These are phyloP conservation scores for Martiniozyma abietophila DNA, from an alignment of 805 yeast genomes.

Conservation along the genomic window DNA sequence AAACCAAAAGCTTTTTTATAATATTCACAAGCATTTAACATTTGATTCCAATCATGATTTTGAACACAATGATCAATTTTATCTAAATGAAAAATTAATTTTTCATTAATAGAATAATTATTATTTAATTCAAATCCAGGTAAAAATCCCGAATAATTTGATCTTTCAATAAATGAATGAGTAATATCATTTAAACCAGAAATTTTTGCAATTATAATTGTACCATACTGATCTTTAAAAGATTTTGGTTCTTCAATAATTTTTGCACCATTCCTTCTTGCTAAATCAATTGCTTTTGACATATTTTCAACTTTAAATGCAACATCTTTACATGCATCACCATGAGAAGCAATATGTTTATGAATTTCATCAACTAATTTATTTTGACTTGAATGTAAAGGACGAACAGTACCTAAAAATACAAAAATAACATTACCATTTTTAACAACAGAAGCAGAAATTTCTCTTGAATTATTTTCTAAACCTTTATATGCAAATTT, in stretches of 20 bases:
- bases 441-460: slow-evolving; percentile 50
- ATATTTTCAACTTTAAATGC: slow-evolving; percentile 54
- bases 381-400: slow-evolving; percentile 12
- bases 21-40: slow-evolving; percentile 47
- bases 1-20: slow-evolving; percentile 63
- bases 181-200: slow-evolving; percentile 51
- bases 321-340: slow-evolving; percentile 76
- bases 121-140: slow-evolving; percentile 15
- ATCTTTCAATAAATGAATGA: slow-evolving; percentile 55
- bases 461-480: slow-evolving; percentile 52
- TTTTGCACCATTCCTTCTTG: slow-evolving; percentile 42
- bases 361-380: slow-evolving; percentile 29
- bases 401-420: slow-evolving; percentile 32
- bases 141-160: slow-evolving; percentile 20
- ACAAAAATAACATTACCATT: slow-evolving; percentile 48
- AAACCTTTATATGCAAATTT: slow-evolving; percentile 56
- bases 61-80: slow-evolving; percentile 75
- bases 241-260: slow-evolving; percentile 21
- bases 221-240: slow-evolving; percentile 38
- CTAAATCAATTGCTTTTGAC: slow-evolving; percentile 33
- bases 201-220: slow-evolving; percentile 42
- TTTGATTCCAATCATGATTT: slow-evolving; percentile 61
- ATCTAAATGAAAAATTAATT: slow-evolving; percentile 25
- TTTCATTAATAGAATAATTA: neutral
- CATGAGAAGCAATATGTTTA: slow-evolving; percentile 45